phyloP scores from a whole-genome alignment of 768 basidiomycete species.

The Boletus rufocinnamomeus region DNA sequence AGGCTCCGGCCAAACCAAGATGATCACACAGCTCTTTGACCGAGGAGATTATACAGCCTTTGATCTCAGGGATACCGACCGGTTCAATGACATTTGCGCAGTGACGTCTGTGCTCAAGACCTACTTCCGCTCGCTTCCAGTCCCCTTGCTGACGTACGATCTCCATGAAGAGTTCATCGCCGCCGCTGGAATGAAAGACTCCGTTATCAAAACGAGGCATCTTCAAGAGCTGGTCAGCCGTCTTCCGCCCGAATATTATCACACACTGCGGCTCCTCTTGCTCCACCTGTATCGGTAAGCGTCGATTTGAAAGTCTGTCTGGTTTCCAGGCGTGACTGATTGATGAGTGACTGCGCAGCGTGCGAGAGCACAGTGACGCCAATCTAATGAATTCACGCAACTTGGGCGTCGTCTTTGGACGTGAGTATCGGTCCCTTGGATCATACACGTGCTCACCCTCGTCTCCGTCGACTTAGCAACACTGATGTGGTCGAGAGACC shows the following conservation, averaged over 20 bases:
- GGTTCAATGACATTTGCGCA: conserved; percentile 97
- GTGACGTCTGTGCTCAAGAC: conserved; percentile 96
- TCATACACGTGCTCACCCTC: background rate
- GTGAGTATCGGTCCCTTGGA: conserved; percentile 50
- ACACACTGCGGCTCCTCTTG: conserved; percentile 80
- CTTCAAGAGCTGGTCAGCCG: conserved; percentile 70
- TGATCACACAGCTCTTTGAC: conserved; percentile 93
- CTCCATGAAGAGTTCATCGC: conserved; percentile 89
- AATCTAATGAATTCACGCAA: conserved; percentile 97
- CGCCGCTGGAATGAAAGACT: conserved; percentile 71
- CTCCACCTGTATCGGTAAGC: conserved; percentile 82
- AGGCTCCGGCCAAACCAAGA: conserved; percentile 87
- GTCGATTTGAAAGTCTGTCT: background rate
- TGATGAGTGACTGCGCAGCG: conserved; percentile 33
- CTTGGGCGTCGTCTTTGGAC: conserved; percentile 96
- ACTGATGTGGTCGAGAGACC: conserved; percentile 86
- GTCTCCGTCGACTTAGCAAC: conserved; percentile 60
- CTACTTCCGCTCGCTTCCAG: conserved; percentile 91
- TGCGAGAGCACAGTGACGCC: conserved; percentile 63
- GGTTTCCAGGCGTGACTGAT: background rate
- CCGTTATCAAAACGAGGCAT: conserved; percentile 54
- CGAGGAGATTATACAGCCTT: conserved; percentile 88
- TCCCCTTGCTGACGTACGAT: conserved; percentile 87
- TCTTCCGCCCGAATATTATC: conserved; percentile 86
- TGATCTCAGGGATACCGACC: conserved; percentile 81